Base-by-base conservation (phyloP, 2,329 filamentous ascomycete genomes). In the Clarireedia sp. region DNA sequence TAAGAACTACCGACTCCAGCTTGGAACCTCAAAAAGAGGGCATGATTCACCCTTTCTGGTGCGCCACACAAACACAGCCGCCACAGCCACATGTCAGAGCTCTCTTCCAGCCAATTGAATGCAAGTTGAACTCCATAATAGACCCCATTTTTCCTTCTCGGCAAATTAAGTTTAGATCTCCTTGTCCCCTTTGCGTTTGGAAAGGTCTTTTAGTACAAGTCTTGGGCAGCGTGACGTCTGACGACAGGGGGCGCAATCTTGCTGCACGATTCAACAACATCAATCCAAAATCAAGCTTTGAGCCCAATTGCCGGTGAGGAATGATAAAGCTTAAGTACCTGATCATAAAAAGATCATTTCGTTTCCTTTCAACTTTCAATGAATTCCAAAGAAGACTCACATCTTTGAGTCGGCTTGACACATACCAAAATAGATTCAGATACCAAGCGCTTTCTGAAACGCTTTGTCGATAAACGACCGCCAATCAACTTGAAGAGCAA, bases 371-470 rank as follows among this genome's bases (percentile, higher is more conserved):
- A 24, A 26, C 36, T 7, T 44, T 55, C 52, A 44, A 44, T 44
- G 36, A 50, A 36, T 50, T 44, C 46, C 53, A 55, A 55, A 55
- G 29, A 51, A 8, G n/a, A 38, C 37, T 45, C 48, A 47, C n/a
- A 47, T 55, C 43, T 26, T 24, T 37, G 26, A 17, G 24, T 44
- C 46, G 26, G 50, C 16, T 37, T 55, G 37, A 26, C 19, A 44
- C 52, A 37, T 36, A 19, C 46, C 29, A 52, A 55, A 36, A 55
- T 21, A 48, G 26, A 36, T 48, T 37, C 10, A 14, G 33, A 36
- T 55, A 46, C 46, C 48, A 46, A 51, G 54, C 48, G 54, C 48
- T 51, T 55, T 52, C 54, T 52, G 54, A 55, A 55, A 55, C 54
- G 10, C 24, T n/a, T 19, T 17, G 33, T 48, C 16, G n/a, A 36